Percentiles rank a stretch among this genome's conserved stretches.
Evolutionary conservation across 441 rosid species (phyloP).

Genomic region (Pelargonium fulgidum): DNA sequence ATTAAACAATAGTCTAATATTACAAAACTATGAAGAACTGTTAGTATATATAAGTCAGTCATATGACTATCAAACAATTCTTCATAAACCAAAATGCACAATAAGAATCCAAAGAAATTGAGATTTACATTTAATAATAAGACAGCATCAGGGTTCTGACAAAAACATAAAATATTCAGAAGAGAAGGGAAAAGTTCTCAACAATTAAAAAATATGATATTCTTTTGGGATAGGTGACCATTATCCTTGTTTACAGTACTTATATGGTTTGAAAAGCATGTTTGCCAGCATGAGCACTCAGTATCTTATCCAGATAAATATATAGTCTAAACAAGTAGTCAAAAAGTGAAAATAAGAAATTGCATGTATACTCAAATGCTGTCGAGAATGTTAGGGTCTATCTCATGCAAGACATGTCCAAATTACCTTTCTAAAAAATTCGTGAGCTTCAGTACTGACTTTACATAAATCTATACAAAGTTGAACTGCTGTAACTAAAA

Average conservation of each 20-base stretch:
- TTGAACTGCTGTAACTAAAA: conserved; percentile 88
- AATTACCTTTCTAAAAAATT: conserved; percentile 79
- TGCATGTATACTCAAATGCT: background rate
- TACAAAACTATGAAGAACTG: background rate
- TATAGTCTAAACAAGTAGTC: background rate
- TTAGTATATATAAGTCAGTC: background rate
- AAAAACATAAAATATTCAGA: conserved; percentile 7
- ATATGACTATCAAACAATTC: conserved; percentile 13
- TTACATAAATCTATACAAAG: conserved; percentile 88
- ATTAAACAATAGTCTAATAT: background rate
- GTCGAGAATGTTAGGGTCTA: conserved; percentile 12
- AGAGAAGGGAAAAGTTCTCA: conserved; percentile 11
- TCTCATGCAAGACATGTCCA: conserved; percentile 13
- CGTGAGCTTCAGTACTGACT: conserved; percentile 80
- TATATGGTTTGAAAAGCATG: background rate
- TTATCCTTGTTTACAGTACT: background rate
- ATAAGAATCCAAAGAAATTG: conserved; percentile 5
- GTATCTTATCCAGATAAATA: no score
- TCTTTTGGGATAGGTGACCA: background rate
- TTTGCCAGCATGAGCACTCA: no score
- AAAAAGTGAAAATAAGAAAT: conserved; percentile 2
- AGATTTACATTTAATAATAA: background rate
- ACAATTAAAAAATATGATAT: background rate
- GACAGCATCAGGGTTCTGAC: background rate
- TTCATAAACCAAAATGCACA: conserved; percentile 11